Evolutionary conservation across 345 rosid genomes (phyloP).

Genomic region (Moricandia arvensis): DNA sequence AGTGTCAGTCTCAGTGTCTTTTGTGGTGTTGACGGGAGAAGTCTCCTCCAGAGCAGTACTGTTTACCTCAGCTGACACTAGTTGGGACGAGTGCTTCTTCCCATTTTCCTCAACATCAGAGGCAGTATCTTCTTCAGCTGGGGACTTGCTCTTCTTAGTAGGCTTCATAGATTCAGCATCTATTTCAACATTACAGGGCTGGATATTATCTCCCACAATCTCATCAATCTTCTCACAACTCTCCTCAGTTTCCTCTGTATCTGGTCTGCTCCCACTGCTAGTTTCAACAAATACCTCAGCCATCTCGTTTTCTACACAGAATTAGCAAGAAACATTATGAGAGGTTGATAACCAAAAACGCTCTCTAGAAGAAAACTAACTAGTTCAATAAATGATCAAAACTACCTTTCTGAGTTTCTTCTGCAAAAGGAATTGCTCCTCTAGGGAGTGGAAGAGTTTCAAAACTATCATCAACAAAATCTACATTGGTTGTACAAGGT

Average conservation of each 20-base stretch:
- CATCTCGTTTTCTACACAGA: too few relatives aligned
- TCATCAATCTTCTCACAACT: background rate
- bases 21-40: conserved; percentile 2
- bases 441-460: too few relatives aligned
- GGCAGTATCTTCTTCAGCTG: too few relatives aligned
- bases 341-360: background rate
- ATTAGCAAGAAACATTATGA: too few relatives aligned
- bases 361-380: too few relatives aligned
- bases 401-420: too few relatives aligned
- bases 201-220: conserved; percentile 1
- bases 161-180: conserved; percentile 28
- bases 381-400: too few relatives aligned
- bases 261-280: background rate
- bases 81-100: conserved; percentile 35
- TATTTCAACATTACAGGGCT: background rate
- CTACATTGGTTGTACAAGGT: too few relatives aligned
- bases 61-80: conserved; percentile 30
- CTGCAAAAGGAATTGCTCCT: too few relatives aligned
- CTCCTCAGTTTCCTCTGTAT: background rate
- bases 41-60: conserved; percentile 23
- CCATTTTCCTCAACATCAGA: conserved; percentile 30
- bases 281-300: too few relatives aligned
- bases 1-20: conserved; percentile 5
- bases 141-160: conserved; percentile 47
- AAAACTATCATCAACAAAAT: too few relatives aligned